A percentile compares a stretch with the other conserved stretches of the same genome.
These are phyloP conservation scores for Sclerotinia minor DNA, from an alignment of 2,329 filamentous ascomycete species.

Conservation along the genomic window DNA sequence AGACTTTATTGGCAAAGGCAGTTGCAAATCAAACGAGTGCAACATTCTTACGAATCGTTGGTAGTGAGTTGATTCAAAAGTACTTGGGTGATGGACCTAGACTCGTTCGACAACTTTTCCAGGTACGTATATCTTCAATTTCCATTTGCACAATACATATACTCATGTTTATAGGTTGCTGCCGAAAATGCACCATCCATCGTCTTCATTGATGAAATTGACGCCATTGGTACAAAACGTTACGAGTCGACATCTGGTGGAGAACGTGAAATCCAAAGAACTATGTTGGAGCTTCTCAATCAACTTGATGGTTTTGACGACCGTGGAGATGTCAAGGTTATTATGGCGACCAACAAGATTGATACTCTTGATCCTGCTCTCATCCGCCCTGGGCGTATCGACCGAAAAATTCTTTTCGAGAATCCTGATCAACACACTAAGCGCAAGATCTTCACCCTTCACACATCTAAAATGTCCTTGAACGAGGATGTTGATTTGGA, in stretches of 20 bases:
- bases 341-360: slow-evolving; percentile 99
- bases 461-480: slow-evolving; percentile 98
- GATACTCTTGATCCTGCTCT: slow-evolving; percentile 94
- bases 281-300: slow-evolving; percentile 97
- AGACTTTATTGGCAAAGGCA: slow-evolving; percentile 92
- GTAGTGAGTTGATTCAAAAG: slow-evolving; percentile 96
- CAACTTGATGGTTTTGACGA: slow-evolving; percentile 99
- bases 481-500: slow-evolving; percentile 97
- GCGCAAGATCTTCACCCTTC: slow-evolving; percentile 97
- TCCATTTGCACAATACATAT: neutral
- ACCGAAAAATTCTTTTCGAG: slow-evolving; percentile 87
- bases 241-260: slow-evolving; percentile 97
- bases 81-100: slow-evolving; percentile 95
- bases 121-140: slow-evolving; percentile 50
- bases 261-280: slow-evolving; percentile 95
- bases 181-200: slow-evolving; percentile 96
- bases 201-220: slow-evolving; percentile 99
- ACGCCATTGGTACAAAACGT: slow-evolving; percentile 97
- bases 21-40: slow-evolving; percentile 99
- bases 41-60: slow-evolving; percentile 95
- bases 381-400: slow-evolving; percentile 95
- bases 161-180: slow-evolving; percentile 62
- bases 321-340: slow-evolving; percentile 97
- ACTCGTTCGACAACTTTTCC: slow-evolving; percentile 93
- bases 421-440: slow-evolving; percentile 79